Percentiles rank a stretch among this genome's conserved stretches.
Conservation (phyloP, 345 rosid species). For the Ceriops tagal region DNA sequence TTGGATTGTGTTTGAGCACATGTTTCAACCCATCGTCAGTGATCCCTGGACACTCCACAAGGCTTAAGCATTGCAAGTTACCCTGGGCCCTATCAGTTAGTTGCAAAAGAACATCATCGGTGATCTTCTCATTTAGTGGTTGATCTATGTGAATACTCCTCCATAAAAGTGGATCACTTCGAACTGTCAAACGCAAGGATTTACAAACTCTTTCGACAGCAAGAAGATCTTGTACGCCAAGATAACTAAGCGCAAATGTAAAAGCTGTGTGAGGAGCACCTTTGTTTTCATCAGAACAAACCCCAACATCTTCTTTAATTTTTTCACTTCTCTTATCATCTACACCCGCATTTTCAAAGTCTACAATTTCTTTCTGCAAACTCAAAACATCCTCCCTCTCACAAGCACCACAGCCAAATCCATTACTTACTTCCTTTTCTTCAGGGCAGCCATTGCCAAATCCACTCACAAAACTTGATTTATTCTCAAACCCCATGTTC, state of each 20-base stretch:
- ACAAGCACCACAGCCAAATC: slow-evolving; percentile 7
- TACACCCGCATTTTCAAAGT: slow-evolving; percentile 6
- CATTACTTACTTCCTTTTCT: slow-evolving; percentile 26
- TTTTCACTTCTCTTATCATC: slow-evolving; percentile 23
- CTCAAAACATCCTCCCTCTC: slow-evolving; percentile 32
- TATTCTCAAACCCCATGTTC: slow-evolving; percentile 24
- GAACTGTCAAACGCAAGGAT: slow-evolving; percentile 47
- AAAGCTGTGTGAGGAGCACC: slow-evolving; percentile 56
- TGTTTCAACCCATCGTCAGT: slow-evolving; percentile 63
- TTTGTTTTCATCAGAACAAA: slow-evolving; percentile 27
- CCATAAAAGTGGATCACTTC: slow-evolving; percentile 69
- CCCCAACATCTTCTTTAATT: slow-evolving; percentile 21
- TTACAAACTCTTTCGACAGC: slow-evolving; percentile 61
- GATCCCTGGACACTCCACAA: slow-evolving; percentile 69
- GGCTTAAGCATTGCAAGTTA: slow-evolving; percentile 67
- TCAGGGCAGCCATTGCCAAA: slow-evolving; percentile 25
- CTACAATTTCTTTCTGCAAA: slow-evolving; percentile 18
- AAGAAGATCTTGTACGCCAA: slow-evolving; percentile 74
- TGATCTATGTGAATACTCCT: slow-evolving; percentile 65
- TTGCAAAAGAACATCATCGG: slow-evolving; percentile 70
- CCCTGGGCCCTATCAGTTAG: slow-evolving; percentile 70
- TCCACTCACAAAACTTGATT: slow-evolving; percentile 25
- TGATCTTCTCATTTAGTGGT: slow-evolving; percentile 81
- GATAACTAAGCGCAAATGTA: slow-evolving; percentile 50
- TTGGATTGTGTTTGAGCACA: slow-evolving; percentile 60